phyloP scores from a whole-genome alignment of 2,329 filamentous ascomycete species.

The Cylindrodendrum hubeiense region DNA sequence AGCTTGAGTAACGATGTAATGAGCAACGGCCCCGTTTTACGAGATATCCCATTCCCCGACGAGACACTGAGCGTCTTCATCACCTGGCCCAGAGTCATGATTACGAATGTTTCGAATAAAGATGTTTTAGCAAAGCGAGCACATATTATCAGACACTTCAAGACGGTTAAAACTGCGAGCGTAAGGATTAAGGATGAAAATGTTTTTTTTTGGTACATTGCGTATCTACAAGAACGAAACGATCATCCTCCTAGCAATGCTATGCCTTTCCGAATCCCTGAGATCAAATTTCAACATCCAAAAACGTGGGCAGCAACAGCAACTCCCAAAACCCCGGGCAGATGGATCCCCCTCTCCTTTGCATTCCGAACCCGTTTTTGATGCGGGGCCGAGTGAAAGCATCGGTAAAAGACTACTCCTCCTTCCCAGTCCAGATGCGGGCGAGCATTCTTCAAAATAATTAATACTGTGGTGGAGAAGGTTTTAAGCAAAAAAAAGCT shows the following conservation, averaged over 20 bases:
- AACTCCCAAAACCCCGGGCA: slow-evolving; percentile 33
- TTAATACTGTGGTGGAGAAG: slow-evolving; percentile 33
- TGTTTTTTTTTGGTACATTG: slow-evolving; percentile 38
- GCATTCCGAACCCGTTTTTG: neutral
- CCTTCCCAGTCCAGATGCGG: slow-evolving; percentile 29
- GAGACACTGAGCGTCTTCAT: neutral
- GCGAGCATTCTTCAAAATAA: slow-evolving; percentile 30
- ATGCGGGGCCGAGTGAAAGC: neutral
- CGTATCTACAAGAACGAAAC: slow-evolving; percentile 40
- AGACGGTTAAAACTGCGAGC: slow-evolving; percentile 7
- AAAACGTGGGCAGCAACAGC: slow-evolving; percentile 21
- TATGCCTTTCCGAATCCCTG: slow-evolving; percentile 29
- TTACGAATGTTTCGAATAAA: neutral
- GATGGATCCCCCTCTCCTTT: slow-evolving; percentile 9
- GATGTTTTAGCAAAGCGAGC: neutral
- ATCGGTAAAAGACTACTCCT: neutral
- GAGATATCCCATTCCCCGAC: neutral
- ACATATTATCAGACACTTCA: slow-evolving; percentile 19
- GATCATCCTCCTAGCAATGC: slow-evolving; percentile 37
- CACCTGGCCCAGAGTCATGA: neutral
- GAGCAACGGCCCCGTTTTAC: neutral
- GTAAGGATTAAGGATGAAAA: slow-evolving; percentile 36
- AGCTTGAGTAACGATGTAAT: slow-evolving; percentile 11
- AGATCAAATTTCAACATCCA: slow-evolving; percentile 19
- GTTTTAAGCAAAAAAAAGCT: slow-evolving; percentile 1